Evolutionary conservation across 176 grass and related monocot species (phyloP).

Genomic region (Miscanthus lutarioriparius): DNA sequence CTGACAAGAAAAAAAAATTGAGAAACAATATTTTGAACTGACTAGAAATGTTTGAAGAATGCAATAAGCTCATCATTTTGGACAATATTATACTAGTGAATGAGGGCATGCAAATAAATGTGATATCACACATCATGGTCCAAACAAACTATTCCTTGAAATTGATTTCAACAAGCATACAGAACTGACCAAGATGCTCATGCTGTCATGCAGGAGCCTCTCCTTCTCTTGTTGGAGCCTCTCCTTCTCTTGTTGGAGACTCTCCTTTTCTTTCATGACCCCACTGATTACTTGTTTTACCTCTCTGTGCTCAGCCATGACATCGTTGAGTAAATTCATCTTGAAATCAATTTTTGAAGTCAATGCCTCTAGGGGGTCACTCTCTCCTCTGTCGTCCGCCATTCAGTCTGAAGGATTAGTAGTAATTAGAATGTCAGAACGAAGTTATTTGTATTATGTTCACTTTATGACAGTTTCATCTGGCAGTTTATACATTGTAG

Average conservation of each 20-base stretch:
- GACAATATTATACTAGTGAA: not conserved
- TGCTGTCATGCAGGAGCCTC: not conserved
- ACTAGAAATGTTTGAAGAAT: constrained; percentile 7
- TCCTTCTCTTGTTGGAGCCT: constrained; percentile 16
- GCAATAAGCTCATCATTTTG: not conserved
- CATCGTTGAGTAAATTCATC: constrained; percentile 11
- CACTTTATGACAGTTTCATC: not conserved
- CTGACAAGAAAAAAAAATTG: not conserved
- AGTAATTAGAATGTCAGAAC: not conserved
- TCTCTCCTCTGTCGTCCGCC: not conserved
- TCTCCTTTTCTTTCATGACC: constrained; percentile 12
- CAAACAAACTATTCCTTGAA: not conserved
- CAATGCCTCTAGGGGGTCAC: not conserved
- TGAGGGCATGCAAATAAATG: not conserved
- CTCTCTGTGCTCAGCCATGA: not conserved
- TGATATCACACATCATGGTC: not conserved
- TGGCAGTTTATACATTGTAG: not conserved
- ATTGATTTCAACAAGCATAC: not conserved
- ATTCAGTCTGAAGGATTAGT: constrained; percentile 6
- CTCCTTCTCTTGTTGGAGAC: constrained; percentile 4
- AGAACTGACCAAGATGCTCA: constrained; percentile 8
- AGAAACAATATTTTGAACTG: not conserved
- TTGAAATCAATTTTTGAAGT: constrained; percentile 19
- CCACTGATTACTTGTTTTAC: constrained; percentile 2
- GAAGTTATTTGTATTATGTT: not conserved